These are phyloP conservation scores for Apophysomyces trapeziformis DNA, from an alignment of 371 early-diverging fungal genomes.

Conservation along the genomic window DNA sequence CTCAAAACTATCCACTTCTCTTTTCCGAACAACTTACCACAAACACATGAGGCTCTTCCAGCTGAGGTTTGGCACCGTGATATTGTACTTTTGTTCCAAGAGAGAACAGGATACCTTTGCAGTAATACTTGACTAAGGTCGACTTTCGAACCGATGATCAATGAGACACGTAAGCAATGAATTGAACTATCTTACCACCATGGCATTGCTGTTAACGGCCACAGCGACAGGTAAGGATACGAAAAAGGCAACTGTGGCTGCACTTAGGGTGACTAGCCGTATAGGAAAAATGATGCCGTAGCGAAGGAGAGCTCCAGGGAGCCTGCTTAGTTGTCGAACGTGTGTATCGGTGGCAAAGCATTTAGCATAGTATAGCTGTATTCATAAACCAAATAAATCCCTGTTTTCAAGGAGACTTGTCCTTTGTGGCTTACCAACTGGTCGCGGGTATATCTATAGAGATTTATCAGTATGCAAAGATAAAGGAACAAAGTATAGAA, in stretches of 20 bases:
- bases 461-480: not conserved
- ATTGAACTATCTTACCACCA: slow-evolving; percentile 32
- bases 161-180: not conserved
- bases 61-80: slow-evolving; percentile 64
- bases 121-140: slow-evolving; percentile 62
- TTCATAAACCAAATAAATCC: not conserved
- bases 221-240: slow-evolving; percentile 39
- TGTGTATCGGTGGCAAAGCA: slow-evolving; percentile 33
- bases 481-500: not conserved
- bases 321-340: slow-evolving; percentile 1
- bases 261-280: slow-evolving; percentile 29
- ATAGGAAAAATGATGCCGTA: slow-evolving; percentile 42
- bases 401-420: not conserved
- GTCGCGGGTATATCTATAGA: slow-evolving; percentile 35
- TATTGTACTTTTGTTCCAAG: slow-evolving; percentile 62
- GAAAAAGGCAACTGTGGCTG: slow-evolving; percentile 42
- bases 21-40: slow-evolving; percentile 32
- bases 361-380: slow-evolving; percentile 39
- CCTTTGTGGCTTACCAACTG: slow-evolving; percentile 31
- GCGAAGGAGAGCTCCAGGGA: slow-evolving; percentile 41
- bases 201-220: slow-evolving; percentile 28
- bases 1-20: no score
- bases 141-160: slow-evolving; percentile 32
- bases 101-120: slow-evolving; percentile 64
- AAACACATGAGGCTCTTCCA: slow-evolving; percentile 71